Conservation (phyloP, 2,329 filamentous ascomycete species). For the Aspergillus ustus region DNA sequence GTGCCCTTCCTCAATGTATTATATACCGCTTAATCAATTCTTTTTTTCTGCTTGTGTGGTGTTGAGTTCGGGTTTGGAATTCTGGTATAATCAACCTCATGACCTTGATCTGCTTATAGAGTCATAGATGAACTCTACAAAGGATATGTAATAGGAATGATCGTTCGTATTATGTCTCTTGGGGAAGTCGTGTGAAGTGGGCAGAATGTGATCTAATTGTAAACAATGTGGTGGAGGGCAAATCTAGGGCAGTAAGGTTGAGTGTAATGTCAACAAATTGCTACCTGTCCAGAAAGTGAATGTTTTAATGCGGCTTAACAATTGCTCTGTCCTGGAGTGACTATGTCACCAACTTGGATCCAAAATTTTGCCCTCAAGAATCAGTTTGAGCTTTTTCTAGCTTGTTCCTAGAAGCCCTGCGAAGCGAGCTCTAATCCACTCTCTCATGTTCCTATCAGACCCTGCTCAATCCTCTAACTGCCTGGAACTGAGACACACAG, state of each 20-base stretch:
- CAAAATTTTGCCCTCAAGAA: too few relatives aligned
- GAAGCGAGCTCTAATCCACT: too few relatives aligned
- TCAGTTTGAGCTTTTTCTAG: too few relatives aligned
- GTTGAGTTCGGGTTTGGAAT: background rate
- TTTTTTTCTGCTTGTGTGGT: background rate
- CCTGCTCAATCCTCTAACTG: too few relatives aligned
- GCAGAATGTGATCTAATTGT: too few relatives aligned
- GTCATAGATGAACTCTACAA: background rate
- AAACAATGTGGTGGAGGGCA: background rate
- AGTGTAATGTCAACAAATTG: too few relatives aligned
- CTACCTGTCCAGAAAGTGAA: too few relatives aligned
- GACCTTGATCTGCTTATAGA: background rate
- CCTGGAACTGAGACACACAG: background rate
- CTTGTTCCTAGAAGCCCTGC: too few relatives aligned
- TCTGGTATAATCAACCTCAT: background rate
- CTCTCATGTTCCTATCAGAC: too few relatives aligned
- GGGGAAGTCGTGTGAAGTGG: background rate
- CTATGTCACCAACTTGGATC: too few relatives aligned
- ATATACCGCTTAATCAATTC: slow-evolving; percentile 1
- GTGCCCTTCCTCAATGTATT: slow-evolving; percentile 1
- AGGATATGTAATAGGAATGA: background rate
- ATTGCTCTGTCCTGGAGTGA: too few relatives aligned
- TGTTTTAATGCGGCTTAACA: background rate
- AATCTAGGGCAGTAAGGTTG: too few relatives aligned
- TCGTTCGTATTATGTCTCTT: background rate